Evolutionary conservation across 192 early-diverging fungal species (phyloP).

Genomic region (Spinellus fusiger): DNA sequence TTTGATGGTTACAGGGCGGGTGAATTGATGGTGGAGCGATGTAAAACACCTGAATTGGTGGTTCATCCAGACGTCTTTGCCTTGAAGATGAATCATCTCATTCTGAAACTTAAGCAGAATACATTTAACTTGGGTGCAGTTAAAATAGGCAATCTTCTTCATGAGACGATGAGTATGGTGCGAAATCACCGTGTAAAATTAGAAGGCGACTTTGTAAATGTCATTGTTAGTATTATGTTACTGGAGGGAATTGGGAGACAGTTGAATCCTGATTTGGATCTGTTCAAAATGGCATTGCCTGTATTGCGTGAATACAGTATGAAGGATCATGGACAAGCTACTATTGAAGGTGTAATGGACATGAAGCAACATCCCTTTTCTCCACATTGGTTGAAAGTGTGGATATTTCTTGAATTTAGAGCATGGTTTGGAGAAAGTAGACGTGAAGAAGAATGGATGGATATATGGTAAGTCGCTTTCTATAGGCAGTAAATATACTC

Average conservation of each 20-base stretch:
- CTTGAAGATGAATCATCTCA: conserved; percentile 72
- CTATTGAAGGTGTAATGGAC: conserved; percentile 39
- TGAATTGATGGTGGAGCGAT: conserved; percentile 82
- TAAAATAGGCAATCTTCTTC: conserved; percentile 76
- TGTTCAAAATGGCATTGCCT: conserved; percentile 76
- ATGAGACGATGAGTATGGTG: conserved; percentile 78
- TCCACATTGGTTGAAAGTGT: conserved; percentile 54
- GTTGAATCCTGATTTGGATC: conserved; percentile 86
- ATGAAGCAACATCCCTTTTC: conserved; percentile 32
- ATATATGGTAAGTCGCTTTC: conserved; percentile 25
- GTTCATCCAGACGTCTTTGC: conserved; percentile 75
- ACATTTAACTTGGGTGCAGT: conserved; percentile 76
- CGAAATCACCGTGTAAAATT: conserved; percentile 88
- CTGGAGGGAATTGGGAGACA: conserved; percentile 92
- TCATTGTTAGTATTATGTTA: conserved; percentile 85
- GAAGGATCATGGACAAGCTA: conserved; percentile 39
- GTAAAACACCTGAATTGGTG: conserved; percentile 63
- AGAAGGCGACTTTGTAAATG: conserved; percentile 94
- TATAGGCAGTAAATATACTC: not conserved
- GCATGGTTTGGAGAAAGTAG: conserved; percentile 37
- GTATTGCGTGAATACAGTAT: conserved; percentile 59
- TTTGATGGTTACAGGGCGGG: conserved; percentile 85
- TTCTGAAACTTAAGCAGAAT: conserved; percentile 61
- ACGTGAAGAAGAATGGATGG: conserved; percentile 31
- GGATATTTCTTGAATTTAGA: conserved; percentile 54